Evolutionary conservation across 75 land plant genomes (phyloP).

Genomic region (Isoetes taiwanensis): DNA sequence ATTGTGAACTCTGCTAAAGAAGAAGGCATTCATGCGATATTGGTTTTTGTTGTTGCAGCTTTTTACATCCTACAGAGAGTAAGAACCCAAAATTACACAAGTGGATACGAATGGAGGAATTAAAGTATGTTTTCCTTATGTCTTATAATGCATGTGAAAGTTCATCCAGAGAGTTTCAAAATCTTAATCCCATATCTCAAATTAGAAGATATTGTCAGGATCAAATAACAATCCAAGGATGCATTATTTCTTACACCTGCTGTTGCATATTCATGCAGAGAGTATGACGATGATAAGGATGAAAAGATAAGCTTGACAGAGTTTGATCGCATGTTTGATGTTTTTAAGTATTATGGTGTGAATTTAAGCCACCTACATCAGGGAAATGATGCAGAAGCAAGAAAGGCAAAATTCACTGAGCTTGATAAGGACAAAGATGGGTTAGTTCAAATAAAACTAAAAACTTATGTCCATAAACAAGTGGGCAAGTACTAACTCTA

Average conservation of each 20-base stretch:
- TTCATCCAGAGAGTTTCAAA: no score
- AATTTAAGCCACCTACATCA: background rate
- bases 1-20: background rate
- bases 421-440: constrained; percentile 78
- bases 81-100: constrained; percentile 45
- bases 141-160: background rate
- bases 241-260: background rate
- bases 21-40: background rate
- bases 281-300: constrained; percentile 71
- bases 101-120: constrained; percentile 72
- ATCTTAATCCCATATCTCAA: no score
- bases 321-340: constrained; percentile 69
- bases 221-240: no score
- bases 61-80: constrained; percentile 82
- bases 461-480: background rate
- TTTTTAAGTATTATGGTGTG: constrained; percentile 47
- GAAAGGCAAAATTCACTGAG: constrained; percentile 35
- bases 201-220: no score
- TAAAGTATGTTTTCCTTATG: constrained; percentile 33
- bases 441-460: constrained; percentile 26
- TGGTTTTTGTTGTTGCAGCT: constrained; percentile 30
- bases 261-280: constrained; percentile 31
- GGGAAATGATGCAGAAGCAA: background rate
- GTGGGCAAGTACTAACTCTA: background rate
- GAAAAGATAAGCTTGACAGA: constrained; percentile 70